These are phyloP conservation scores for Trichoderma asperelloides DNA, from an alignment of 495 filamentous ascomycete species.

Conservation along the genomic window DNA sequence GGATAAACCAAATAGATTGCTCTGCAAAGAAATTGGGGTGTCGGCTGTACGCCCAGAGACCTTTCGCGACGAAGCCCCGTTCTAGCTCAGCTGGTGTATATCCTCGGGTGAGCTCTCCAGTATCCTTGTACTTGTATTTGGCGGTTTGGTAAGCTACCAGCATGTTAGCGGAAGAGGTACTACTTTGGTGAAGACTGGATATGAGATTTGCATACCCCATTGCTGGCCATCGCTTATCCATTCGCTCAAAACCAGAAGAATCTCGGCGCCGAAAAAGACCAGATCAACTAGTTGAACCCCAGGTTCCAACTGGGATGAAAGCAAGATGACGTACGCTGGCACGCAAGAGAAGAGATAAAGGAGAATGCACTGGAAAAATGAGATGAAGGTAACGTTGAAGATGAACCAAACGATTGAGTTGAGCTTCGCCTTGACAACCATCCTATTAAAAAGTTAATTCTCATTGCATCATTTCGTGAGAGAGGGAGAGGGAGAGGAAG, in stretches of 20 bases:
- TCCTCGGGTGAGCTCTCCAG: conserved; percentile 56
- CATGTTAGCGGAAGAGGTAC: conserved; percentile 14
- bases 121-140: conserved; percentile 63
- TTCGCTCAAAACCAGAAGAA: conserved; percentile 65
- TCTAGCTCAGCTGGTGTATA: conserved; percentile 70
- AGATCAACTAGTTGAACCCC: conserved; percentile 50
- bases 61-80: conserved; percentile 78
- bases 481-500: not conserved
- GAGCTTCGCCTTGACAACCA: conserved; percentile 34
- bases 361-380: conserved; percentile 70
- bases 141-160: conserved; percentile 60
- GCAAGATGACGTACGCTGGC: conserved; percentile 74
- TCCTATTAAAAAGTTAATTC: conserved; percentile 25
- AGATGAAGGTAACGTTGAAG: conserved; percentile 84
- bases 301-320: conserved; percentile 34
- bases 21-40: conserved; percentile 95
- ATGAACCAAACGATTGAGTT: conserved; percentile 56
- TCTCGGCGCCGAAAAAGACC: conserved; percentile 54
- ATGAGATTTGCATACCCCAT: conserved; percentile 52
- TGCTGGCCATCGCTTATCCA: conserved; percentile 87
- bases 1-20: conserved; percentile 77
- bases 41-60: conserved; percentile 76
- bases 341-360: conserved; percentile 60
- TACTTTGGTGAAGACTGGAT: not conserved
- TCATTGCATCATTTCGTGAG: not conserved